phyloP scores from a whole-genome alignment of 78 protist genomes.

The Bodo saltans region DNA sequence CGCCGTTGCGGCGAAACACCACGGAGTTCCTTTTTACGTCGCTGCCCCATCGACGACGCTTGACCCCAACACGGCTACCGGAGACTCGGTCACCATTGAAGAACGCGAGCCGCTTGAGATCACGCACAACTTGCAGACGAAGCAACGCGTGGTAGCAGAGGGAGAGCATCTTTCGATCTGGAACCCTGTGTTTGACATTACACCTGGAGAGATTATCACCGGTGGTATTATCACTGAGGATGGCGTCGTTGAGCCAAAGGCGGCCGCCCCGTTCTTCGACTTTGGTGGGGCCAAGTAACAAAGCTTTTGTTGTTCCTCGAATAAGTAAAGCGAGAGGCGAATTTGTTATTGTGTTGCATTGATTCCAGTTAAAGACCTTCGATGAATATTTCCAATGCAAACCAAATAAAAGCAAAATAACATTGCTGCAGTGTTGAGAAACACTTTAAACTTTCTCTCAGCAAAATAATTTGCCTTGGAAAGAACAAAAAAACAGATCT shows the following conservation, averaged over 20 bases:
- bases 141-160: conserved; percentile 31
- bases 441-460: too few species aligned
- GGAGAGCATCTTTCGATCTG: conserved; percentile 35
- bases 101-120: conserved; percentile 47
- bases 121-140: not conserved
- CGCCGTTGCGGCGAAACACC: conserved; percentile 48
- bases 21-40: conserved; percentile 53
- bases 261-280: not conserved
- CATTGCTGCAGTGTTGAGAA: too few species aligned
- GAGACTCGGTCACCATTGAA: conserved; percentile 46
- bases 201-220: conserved; percentile 56
- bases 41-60: conserved; percentile 59
- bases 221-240: conserved; percentile 29
- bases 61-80: conserved; percentile 20
- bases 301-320: too few species aligned
- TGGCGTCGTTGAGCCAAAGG: conserved; percentile 10
- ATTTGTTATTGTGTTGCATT: too few species aligned
- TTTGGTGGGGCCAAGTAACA: too few species aligned
- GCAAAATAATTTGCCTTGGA: too few species aligned
- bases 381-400: too few species aligned
- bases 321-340: too few species aligned
- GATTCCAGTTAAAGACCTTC: too few species aligned
- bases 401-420: too few species aligned
- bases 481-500: too few species aligned
- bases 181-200: conserved; percentile 68